Evolutionary conservation across 2,329 filamentous ascomycete genomes (phyloP).

Genomic region (Coniochaeta sp.): DNA sequence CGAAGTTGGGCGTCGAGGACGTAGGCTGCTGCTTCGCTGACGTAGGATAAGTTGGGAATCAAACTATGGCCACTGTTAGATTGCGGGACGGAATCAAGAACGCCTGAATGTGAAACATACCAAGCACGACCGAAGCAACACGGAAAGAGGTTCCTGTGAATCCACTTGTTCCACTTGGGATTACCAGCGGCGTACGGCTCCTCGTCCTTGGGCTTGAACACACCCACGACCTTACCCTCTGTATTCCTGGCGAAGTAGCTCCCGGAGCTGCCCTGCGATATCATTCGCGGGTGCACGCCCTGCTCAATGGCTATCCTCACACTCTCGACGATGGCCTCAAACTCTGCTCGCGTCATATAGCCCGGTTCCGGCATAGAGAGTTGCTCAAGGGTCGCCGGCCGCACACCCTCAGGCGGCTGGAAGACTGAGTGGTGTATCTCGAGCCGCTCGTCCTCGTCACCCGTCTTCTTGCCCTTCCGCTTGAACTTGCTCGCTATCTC

Average conservation of each 20-base stretch:
- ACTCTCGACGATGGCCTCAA: constrained; percentile 82
- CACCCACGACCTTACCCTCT: constrained; percentile 89
- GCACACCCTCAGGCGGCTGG: constrained; percentile 80
- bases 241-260: constrained; percentile 94
- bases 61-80: constrained; percentile 39
- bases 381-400: constrained; percentile 68
- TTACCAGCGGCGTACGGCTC: constrained; percentile 96
- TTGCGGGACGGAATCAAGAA: constrained; percentile 6
- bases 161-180: constrained; percentile 99
- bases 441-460: constrained; percentile 72
- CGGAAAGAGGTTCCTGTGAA: constrained; percentile 93
- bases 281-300: constrained; percentile 89
- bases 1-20: constrained; percentile 84
- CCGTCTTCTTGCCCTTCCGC: constrained; percentile 68
- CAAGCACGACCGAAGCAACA: constrained; percentile 95
- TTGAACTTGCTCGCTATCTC: constrained; percentile 98
- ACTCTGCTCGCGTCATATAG: constrained; percentile 69
- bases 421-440: constrained; percentile 99
- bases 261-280: constrained; percentile 92
- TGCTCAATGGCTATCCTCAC: constrained; percentile 86
- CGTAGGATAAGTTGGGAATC: constrained; percentile 95
- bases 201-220: constrained; percentile 99
- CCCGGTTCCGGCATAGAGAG: constrained; percentile 58
- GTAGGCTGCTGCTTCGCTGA: constrained; percentile 95
- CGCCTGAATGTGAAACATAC: constrained; percentile 28